phyloP scores from a whole-genome alignment of 257 asterid genomes.

The Fraxinus quadrangulata region DNA sequence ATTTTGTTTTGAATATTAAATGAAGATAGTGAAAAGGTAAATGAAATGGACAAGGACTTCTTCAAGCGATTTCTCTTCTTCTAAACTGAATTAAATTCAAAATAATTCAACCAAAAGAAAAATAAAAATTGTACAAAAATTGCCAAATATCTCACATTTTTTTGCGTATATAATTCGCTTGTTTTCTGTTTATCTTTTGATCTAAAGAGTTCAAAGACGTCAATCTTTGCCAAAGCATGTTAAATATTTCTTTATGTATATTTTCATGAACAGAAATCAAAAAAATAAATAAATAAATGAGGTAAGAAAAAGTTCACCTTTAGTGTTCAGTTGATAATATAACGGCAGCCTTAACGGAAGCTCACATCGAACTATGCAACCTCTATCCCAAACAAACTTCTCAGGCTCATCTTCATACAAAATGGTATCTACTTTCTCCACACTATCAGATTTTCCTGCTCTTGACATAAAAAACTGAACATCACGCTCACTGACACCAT shows the following conservation, averaged over 20 bases:
- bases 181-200: neutral
- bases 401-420: slow-evolving; percentile 69
- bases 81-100: neutral
- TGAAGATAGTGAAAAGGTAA: neutral
- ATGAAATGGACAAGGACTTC: neutral
- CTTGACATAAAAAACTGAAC: slow-evolving; percentile 60
- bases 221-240: neutral
- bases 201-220: slow-evolving; percentile 13
- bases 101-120: neutral
- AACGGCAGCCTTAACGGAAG: slow-evolving; percentile 72
- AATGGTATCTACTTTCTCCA: slow-evolving; percentile 49
- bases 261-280: neutral
- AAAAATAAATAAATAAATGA: neutral
- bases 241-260: neutral
- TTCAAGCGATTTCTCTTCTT: neutral
- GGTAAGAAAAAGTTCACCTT: slow-evolving; percentile 47
- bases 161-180: neutral
- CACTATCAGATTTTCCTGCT: slow-evolving; percentile 30
- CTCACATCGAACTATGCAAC: slow-evolving; percentile 67
- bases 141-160: neutral
- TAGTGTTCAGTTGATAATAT: slow-evolving; percentile 52
- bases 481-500: slow-evolving; percentile 44
- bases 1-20: neutral
- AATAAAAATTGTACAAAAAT: neutral
- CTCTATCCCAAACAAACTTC: slow-evolving; percentile 71